phyloP scores from a whole-genome alignment of 345 rosid species.

The Kernera saxatilis region DNA sequence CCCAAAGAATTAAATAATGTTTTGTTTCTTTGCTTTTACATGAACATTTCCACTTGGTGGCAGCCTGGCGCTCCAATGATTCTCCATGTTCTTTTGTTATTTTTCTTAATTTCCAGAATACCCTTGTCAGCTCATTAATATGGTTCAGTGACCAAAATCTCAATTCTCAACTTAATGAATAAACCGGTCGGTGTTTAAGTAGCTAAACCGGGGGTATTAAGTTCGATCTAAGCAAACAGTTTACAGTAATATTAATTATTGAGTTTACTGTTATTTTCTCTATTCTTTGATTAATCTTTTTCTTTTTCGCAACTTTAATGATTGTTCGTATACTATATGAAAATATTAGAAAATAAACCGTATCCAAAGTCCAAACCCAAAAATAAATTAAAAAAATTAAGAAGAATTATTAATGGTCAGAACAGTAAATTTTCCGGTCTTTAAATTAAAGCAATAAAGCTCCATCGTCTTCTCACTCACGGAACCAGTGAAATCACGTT shows the following conservation, averaged over 20 bases:
- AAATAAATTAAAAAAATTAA: neutral
- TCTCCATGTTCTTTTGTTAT: slow-evolving; percentile 24
- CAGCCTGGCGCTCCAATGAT: slow-evolving; percentile 54
- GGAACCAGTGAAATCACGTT: slow-evolving; percentile 22
- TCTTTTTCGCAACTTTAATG: neutral
- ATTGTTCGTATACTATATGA: neutral
- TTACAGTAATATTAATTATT: neutral
- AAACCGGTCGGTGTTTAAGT: slow-evolving; percentile 8
- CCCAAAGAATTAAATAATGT: slow-evolving; percentile 13
- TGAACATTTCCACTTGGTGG: slow-evolving; percentile 30
- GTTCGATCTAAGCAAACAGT: neutral
- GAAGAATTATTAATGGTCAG: neutral
- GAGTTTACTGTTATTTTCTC: neutral
- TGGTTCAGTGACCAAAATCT: neutral
- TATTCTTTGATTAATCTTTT: neutral
- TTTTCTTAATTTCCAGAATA: neutral
- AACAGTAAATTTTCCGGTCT: neutral
- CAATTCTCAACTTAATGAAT: neutral
- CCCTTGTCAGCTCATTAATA: slow-evolving; percentile 2
- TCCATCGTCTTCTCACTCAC: slow-evolving; percentile 16
- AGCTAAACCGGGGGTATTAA: neutral
- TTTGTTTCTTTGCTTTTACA: slow-evolving; percentile 1
- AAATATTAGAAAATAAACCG: neutral
- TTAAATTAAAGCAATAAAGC: slow-evolving; percentile 21
- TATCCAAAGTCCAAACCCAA: slow-evolving; percentile 4